Percentiles rank a stretch among this genome's conserved stretches.
phyloP scores from a whole-genome alignment of 169 alveolate genomes.

The Amoebophrya sp. region DNA sequence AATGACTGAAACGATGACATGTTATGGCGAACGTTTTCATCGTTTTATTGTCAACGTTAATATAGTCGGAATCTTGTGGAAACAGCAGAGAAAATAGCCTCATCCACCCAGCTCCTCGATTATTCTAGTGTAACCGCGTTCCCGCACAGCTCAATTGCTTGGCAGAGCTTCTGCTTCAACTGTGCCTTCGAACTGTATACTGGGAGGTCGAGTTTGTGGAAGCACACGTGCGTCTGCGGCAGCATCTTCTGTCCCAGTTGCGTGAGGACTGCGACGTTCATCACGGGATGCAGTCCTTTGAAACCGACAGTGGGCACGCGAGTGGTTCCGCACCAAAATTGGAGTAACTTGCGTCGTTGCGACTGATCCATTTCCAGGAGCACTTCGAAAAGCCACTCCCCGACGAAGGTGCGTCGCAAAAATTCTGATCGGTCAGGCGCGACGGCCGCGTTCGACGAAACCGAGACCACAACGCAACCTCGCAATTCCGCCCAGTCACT shows the following conservation, averaged over 20 bases:
- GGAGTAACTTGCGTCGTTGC: neutral
- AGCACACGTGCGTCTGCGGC: neutral
- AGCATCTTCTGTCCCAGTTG: neutral
- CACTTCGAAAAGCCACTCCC: neutral
- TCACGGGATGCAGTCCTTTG: neutral
- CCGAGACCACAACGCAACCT: neutral
- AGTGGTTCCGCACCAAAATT: neutral
- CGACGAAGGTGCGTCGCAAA: neutral
- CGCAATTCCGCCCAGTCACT: neutral
- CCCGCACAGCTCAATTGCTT: neutral
- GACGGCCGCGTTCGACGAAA: neutral
- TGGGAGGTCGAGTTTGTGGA: neutral
- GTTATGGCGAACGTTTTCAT: no score
- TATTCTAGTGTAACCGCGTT: neutral
- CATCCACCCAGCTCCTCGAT: no score
- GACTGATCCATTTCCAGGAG: neutral
- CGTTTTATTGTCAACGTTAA: no score
- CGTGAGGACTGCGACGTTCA: neutral
- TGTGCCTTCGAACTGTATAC: neutral
- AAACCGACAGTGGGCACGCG: neutral
- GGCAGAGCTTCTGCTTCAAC: neutral
- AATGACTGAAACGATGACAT: no score
- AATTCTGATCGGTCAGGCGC: neutral
- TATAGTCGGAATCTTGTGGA: no score
- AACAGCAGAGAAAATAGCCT: no score